phyloP scores from a whole-genome alignment of 2,329 filamentous ascomycete genomes.

The Aphanoascus verrucosus region DNA sequence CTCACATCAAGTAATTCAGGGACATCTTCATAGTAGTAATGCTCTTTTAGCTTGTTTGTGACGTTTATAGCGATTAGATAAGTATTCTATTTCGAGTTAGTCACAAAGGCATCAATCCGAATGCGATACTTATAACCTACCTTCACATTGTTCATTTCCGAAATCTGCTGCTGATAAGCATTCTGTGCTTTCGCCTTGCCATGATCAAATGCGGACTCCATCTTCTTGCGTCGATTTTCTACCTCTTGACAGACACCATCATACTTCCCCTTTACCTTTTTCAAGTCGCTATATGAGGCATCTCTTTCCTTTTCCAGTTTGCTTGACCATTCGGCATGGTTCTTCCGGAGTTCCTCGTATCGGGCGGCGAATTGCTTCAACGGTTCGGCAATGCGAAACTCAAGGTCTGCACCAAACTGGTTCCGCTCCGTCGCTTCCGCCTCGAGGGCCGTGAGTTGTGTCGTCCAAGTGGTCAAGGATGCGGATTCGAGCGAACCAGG shows the following conservation, averaged over 20 bases:
- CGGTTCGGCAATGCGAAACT: conserved; percentile 74
- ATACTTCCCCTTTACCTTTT: conserved; percentile 87
- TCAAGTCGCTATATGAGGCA: conserved; percentile 67
- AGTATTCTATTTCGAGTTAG: conserved; percentile 54
- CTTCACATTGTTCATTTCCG: conserved; percentile 95
- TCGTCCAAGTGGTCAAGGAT: conserved; percentile 92
- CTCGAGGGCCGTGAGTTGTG: conserved; percentile 83
- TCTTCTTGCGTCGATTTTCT: conserved; percentile 87
- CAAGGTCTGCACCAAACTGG: conserved; percentile 64
- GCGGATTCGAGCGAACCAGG: conserved; percentile 93
- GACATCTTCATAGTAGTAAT: conserved; percentile 93
- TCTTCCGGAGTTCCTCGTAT: conserved; percentile 87
- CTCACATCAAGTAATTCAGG: conserved; percentile 82
- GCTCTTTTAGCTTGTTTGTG: conserved; percentile 94
- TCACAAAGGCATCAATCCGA: conserved; percentile 11
- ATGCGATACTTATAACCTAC: conserved; percentile 16
- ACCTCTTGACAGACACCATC: conserved; percentile 89
- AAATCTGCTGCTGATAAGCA: conserved; percentile 81
- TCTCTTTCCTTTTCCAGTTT: conserved; percentile 89
- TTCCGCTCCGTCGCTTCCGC: conserved; percentile 82
- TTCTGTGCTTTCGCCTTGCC: conserved; percentile 79
- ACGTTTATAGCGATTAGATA: conserved; percentile 94
- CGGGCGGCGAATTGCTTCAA: conserved; percentile 61
- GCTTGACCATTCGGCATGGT: conserved; percentile 74
- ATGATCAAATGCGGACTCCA: conserved; percentile 79